These are phyloP conservation scores for Lepidium didymum DNA, from an alignment of 345 rosid genomes.

Conservation along the genomic window DNA sequence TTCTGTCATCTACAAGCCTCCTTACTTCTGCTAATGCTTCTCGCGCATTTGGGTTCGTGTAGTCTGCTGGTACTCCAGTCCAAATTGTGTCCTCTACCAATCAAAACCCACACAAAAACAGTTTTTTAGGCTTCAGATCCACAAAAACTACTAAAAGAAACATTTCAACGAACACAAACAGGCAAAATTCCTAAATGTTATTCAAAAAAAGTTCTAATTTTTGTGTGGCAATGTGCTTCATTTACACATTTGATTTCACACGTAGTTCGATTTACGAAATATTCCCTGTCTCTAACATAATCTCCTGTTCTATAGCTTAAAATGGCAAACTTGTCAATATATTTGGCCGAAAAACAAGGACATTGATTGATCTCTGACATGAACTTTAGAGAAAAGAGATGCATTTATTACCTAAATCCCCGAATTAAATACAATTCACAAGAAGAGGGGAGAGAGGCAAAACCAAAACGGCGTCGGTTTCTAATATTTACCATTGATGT, in stretches of 20 bases:
- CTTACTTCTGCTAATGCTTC: constrained; percentile 61
- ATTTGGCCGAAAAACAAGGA: background rate
- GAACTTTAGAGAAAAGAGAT: background rate
- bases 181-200: background rate
- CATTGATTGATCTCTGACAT: constrained; percentile 4
- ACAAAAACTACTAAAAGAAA: background rate
- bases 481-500: constrained; percentile 56
- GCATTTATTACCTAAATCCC: constrained; percentile 15
- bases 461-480: background rate
- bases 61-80: constrained; percentile 78
- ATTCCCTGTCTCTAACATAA: background rate
- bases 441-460: background rate
- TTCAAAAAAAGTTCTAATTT: background rate
- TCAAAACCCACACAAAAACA: background rate
- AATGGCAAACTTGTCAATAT: background rate
- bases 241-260: background rate
- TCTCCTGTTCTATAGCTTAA: background rate
- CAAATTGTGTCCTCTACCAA: constrained; percentile 76
- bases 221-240: background rate
- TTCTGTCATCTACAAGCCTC: constrained; percentile 52
- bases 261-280: background rate
- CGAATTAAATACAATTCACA: background rate
- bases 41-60: constrained; percentile 54
- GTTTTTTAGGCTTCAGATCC: background rate
- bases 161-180: background rate